Evolutionary conservation across 495 filamentous ascomycete genomes (phyloP), one percentile per base, ranked within the genome.

Genomic region (Aspergillus affinis): DNA sequence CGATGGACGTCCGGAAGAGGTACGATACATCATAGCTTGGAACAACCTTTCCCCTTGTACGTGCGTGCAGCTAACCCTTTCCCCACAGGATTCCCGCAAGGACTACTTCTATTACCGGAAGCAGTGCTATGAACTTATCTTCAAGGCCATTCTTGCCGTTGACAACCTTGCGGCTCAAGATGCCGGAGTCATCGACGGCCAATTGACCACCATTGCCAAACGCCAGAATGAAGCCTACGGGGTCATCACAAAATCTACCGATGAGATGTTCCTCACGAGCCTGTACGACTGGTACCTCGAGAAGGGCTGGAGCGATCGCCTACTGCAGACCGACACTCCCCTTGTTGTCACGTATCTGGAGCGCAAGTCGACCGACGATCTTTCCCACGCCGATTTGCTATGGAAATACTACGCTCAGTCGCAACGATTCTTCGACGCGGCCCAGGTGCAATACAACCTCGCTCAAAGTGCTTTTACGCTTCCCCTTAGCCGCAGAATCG

Each of bases 231-330:
- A 99, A 73, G 93, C 94, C 0, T 95, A 97, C 73, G 82, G 82
- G 50, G 87, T 95, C 0, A 88, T 98, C 66, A 88, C 94, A 66
- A 84, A 81, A 50, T 97, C 93, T 0, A 80, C 83, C 9, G 94
- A 99, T 63, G 91, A 96, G 63, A 86, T 96, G 1, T 99, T 98
- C 75, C 85, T 98, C 71, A 93, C 90, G 27, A 88, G 91, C 63
- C 80, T 99, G 54, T 99, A 97, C 69, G 94, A 97, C 60, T 99
- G 95, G 95, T 97, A 98, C 71, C 82, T 97, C 47, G 73, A 80
- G 36, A 87, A 92, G 68, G 87, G 88, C 41, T 91, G 89, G 84
- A 87, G 78, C 26, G 91, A 98, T 55, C 87, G 90, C 4, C 80
- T 99, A 44, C 84, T 99, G 9, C 85, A 87, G 50, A 89, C 92